Base-by-base conservation (phyloP, 2,329 filamentous ascomycete species). In the Graphilbum ipis-grandicollis region DNA sequence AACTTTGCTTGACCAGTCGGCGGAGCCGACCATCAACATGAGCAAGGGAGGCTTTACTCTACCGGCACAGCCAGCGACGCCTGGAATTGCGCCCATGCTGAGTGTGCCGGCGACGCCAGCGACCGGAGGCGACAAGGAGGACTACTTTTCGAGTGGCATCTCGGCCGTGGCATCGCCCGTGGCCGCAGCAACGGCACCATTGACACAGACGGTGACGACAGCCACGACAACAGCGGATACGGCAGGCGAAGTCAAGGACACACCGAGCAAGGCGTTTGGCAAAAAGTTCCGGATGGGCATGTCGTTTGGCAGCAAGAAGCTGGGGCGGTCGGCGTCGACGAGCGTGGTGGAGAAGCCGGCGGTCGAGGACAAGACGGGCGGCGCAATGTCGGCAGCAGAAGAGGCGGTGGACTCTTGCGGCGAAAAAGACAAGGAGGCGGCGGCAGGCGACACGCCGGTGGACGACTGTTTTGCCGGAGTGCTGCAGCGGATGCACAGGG, bases 251-350 rank as follows among this genome's bases (percentile, higher is more conserved):
- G 28, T 14, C 15, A 32, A 32, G 21, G 34, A 29, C 17, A 21
- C 9, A 12, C 14, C 56, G 5, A 60, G 64, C 38, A 76, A 69
- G 2, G 62, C 83, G 6, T 92, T 93, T 52, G 75, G 79, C 31
- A 90, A 86, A 59, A 83, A 83, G 48, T 86, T 93, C 55, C 75
- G 79, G 34, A 79, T 82, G 71, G 69, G 68, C 56, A 71, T 70
- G 46, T 75, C 77, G 1, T 85, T 88, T 49, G 76, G 78, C 46
- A 79, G 77, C 49, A 94, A 92, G 62, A 93, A 93, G 56, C 65
- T 88, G 13, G 75, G 75, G 12, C 71, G 83, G 14, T 77, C 76
- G 18, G 62, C 68, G 4, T 76, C 76, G 4, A 70, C 71, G 0
- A 71, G 69, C 19, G 68, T 68, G 6, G 70, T 79, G 4, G 73